A percentile compares a stretch with the other conserved stretches of the same genome.
Evolutionary conservation across 495 filamentous ascomycete genomes (phyloP).

Genomic region (Corynascus novoguineensis): DNA sequence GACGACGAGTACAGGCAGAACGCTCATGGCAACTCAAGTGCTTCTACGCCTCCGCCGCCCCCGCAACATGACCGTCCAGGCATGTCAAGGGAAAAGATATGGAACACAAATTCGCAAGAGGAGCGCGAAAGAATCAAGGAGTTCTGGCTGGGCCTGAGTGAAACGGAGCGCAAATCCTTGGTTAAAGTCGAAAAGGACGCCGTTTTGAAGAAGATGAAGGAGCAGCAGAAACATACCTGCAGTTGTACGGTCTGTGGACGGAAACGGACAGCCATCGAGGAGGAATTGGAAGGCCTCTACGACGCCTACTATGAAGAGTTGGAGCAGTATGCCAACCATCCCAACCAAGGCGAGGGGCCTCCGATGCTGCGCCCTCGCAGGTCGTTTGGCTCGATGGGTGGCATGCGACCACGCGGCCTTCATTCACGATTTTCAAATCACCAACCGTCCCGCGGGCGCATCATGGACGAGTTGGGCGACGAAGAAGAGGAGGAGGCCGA

Average conservation of each 20-base stretch:
- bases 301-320: constrained; percentile 99
- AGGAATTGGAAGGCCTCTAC: constrained; percentile 97
- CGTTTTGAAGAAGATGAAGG: constrained; percentile 98
- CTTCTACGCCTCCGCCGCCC: constrained; percentile 18
- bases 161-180: constrained; percentile 85
- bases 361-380: constrained; percentile 64
- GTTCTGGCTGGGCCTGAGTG: constrained; percentile 95
- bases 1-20: constrained; percentile 15
- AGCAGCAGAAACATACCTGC: constrained; percentile 98
- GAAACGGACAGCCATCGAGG: constrained; percentile 95
- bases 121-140: constrained; percentile 96
- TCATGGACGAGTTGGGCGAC: constrained; percentile 55
- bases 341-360: constrained; percentile 54
- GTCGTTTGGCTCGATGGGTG: constrained; percentile 48
- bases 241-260: constrained; percentile 96
- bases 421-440: constrained; percentile 43
- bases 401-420: constrained; percentile 45
- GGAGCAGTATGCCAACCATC: constrained; percentile 92
- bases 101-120: constrained; percentile 90
- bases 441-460: constrained; percentile 48
- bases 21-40: constrained; percentile 1
- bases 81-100: constrained; percentile 77
- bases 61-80: constrained; percentile 34
- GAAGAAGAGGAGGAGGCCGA: constrained; percentile 57
- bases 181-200: constrained; percentile 99